Conservation (phyloP, 306 rosid species). For the Ceratonia siliqua region DNA sequence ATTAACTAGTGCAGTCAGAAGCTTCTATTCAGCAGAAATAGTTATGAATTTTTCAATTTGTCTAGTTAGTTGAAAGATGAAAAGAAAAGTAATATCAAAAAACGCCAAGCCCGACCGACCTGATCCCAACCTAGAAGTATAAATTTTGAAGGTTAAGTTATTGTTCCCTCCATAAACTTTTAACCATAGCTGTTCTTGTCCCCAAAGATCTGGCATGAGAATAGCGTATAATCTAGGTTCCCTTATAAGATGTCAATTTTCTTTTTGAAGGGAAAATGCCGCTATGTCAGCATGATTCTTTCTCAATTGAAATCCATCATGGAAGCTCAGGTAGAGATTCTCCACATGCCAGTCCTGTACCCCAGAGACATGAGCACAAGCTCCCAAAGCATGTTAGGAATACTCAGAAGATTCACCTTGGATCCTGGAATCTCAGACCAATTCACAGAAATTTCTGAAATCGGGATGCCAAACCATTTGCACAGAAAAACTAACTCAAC, state of each 20-base stretch:
- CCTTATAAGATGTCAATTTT: constrained; percentile 6
- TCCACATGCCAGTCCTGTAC: constrained; percentile 88
- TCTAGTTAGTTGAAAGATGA: background rate
- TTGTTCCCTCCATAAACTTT: constrained; percentile 20
- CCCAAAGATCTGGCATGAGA: background rate
- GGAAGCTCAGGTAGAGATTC: constrained; percentile 52
- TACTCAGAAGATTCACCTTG: constrained; percentile 87
- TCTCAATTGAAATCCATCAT: constrained; percentile 15
- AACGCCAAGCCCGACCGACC: background rate
- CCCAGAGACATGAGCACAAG: constrained; percentile 88
- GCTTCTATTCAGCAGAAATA: constrained; percentile 11
- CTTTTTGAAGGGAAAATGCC: constrained; percentile 21
- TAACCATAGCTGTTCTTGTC: constrained; percentile 13
- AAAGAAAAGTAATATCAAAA: constrained; percentile 6
- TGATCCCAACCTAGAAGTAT: background rate
- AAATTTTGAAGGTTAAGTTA: constrained; percentile 7
- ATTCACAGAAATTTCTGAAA: constrained; percentile 87
- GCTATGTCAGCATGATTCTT: background rate
- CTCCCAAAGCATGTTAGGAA: constrained; percentile 99
- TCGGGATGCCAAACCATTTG: constrained; percentile 69
- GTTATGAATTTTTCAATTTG: constrained; percentile 6
- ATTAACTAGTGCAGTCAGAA: constrained; percentile 18
- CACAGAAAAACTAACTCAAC: constrained; percentile 83
- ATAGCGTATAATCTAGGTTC: background rate
- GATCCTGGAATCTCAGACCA: constrained; percentile 99